phyloP scores from a whole-genome alignment of 2,329 filamentous ascomycete genomes.

The Microthyrium microscopicum region DNA sequence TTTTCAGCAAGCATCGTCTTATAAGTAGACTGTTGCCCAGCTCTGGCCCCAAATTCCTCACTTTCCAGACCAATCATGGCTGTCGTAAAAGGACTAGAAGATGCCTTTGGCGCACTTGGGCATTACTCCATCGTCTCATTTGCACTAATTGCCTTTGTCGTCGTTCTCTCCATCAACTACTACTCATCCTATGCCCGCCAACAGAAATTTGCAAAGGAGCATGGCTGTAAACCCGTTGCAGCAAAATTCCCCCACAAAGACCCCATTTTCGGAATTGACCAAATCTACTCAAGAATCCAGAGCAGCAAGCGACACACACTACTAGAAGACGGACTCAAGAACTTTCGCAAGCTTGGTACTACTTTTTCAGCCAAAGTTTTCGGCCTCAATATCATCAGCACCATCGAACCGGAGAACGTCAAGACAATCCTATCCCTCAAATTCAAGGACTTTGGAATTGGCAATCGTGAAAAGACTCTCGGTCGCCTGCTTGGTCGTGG shows the following conservation, averaged over 20 bases:
- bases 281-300: constrained; percentile 24
- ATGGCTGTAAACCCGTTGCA: constrained; percentile 32
- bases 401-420: constrained; percentile 31
- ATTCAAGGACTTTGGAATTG: constrained; percentile 30
- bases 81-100: too few relatives aligned
- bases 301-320: constrained; percentile 18
- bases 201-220: constrained; percentile 22
- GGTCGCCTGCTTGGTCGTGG: constrained; percentile 26
- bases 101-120: too few relatives aligned
- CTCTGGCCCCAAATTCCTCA: too few relatives aligned
- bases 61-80: too few relatives aligned
- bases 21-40: too few relatives aligned
- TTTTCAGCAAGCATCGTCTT: too few relatives aligned
- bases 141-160: not conserved
- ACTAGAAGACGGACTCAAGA: constrained; percentile 10
- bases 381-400: constrained; percentile 17
- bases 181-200: constrained; percentile 18
- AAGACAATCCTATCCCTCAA: constrained; percentile 28
- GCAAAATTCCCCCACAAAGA: constrained; percentile 33
- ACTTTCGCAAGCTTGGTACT: constrained; percentile 18
- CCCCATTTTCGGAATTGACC: constrained; percentile 36
- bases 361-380: constrained; percentile 18
- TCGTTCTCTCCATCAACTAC: constrained; percentile 19
- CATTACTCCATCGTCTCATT: not conserved
- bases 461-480: constrained; percentile 19